Evolutionary conservation across 495 filamentous ascomycete genomes (phyloP).

Genomic region (Daldinia grandis): DNA sequence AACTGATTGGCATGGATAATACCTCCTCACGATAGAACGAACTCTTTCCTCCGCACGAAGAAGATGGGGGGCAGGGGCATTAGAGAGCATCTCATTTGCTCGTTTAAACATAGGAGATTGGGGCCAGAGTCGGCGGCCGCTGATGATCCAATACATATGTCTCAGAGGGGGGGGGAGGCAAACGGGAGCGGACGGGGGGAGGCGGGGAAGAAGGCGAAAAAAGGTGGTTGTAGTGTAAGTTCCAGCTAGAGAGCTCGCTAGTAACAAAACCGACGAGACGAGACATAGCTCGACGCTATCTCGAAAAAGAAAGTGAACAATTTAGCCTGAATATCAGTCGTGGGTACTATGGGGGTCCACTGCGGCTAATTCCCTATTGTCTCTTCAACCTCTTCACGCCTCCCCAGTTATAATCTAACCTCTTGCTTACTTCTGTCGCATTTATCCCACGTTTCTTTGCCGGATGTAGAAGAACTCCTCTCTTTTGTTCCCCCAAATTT

Average conservation of each 20-base stretch:
- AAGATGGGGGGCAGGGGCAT: conserved; percentile 18
- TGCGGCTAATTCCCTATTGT: conserved; percentile 39
- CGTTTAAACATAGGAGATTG: conserved; percentile 34
- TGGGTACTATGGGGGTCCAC: conserved; percentile 32
- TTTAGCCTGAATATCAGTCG: conserved; percentile 41
- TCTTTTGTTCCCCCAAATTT: neutral
- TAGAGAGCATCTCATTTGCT: conserved; percentile 27
- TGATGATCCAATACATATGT: conserved; percentile 36
- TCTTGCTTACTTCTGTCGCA: conserved; percentile 16
- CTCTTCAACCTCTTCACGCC: neutral
- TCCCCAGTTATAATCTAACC: conserved; percentile 1
- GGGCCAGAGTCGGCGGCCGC: conserved; percentile 22
- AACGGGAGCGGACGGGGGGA: neutral
- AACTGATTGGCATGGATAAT: conserved; percentile 44
- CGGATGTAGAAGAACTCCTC: neutral
- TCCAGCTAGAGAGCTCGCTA: conserved; percentile 19
- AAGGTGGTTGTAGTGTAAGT: no score
- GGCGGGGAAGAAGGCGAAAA: conserved; percentile 8
- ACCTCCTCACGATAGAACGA: conserved; percentile 22
- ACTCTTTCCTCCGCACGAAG: conserved; percentile 4
- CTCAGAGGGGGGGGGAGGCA: conserved; percentile 12
- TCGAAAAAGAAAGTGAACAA: conserved; percentile 2
- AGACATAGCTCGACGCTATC: conserved; percentile 12
- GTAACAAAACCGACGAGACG: conserved; percentile 29
- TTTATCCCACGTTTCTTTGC: conserved; percentile 22